These are phyloP conservation scores for Pseudonitzschia delicatissima DNA, from an alignment of 108 stramenopile genomes.

Conservation along the genomic window DNA sequence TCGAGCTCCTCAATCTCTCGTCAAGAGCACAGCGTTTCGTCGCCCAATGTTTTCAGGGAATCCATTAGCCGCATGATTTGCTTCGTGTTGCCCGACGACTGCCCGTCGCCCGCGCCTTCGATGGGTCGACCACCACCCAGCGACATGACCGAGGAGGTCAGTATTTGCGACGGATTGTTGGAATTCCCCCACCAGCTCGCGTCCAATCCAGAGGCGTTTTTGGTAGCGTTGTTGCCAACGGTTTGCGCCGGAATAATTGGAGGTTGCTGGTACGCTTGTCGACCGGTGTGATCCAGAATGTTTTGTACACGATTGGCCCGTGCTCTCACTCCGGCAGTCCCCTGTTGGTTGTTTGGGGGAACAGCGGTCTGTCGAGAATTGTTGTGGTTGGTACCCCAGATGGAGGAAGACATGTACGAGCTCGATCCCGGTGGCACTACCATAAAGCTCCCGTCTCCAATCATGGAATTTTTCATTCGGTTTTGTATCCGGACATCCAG, in stretches of 20 bases:
- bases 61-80: slow-evolving; percentile 87
- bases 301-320: slow-evolving; percentile 79
- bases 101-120: background rate
- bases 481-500: slow-evolving; percentile 49
- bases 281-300: slow-evolving; percentile 31
- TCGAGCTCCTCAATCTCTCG: slow-evolving; percentile 81
- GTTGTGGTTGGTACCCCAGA: slow-evolving; percentile 32
- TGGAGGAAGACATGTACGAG: slow-evolving; percentile 60
- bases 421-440: slow-evolving; percentile 77
- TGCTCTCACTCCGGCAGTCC: slow-evolving; percentile 48
- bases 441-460: slow-evolving; percentile 75
- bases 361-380: slow-evolving; percentile 23
- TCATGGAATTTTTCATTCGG: slow-evolving; percentile 36
- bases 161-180: slow-evolving; percentile 47
- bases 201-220: slow-evolving; percentile 50
- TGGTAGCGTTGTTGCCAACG: background rate
- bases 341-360: slow-evolving; percentile 10
- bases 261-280: slow-evolving; percentile 29
- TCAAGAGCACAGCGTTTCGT: slow-evolving; percentile 81
- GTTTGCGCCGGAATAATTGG: slow-evolving; percentile 11
- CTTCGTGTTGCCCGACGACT: slow-evolving; percentile 53
- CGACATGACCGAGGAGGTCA: slow-evolving; percentile 59
- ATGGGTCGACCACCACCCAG: slow-evolving; percentile 24
- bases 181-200: slow-evolving; percentile 86
- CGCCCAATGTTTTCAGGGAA: slow-evolving; percentile 74